A percentile compares a stretch with the other conserved stretches of the same genome.
Conservation (phyloP, 2,329 filamentous ascomycete genomes). For the Fusarium palustre region DNA sequence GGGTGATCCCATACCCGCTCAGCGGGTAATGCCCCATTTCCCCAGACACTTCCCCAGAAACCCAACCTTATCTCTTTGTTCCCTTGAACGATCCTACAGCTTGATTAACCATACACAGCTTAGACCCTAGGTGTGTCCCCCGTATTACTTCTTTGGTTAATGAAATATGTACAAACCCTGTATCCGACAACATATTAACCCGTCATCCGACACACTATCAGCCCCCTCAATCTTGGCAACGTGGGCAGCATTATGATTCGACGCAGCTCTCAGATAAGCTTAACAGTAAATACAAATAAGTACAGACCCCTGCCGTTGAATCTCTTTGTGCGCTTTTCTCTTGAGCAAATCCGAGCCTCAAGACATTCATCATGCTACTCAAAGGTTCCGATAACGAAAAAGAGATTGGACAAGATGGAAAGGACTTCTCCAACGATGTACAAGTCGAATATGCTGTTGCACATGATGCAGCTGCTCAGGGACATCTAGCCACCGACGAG, state of each 20-base stretch:
- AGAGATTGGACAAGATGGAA: background rate
- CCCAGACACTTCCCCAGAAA: conserved; percentile 8
- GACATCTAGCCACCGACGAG: conserved; percentile 22
- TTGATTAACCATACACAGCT: background rate
- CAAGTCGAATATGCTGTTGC: conserved; percentile 1
- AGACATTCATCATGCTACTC: background rate
- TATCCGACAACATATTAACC: conserved; percentile 8
- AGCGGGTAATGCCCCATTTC: background rate
- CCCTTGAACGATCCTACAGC: background rate
- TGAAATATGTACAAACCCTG: conserved; percentile 1
- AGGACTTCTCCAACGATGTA: background rate
- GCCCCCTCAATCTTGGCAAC: conserved; percentile 27
- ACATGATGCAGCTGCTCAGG: conserved; percentile 18
- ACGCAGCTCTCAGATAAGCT: background rate
- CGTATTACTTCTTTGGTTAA: background rate
- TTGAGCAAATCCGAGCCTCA: background rate
- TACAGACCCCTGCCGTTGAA: background rate
- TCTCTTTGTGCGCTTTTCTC: background rate
- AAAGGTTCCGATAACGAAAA: conserved; percentile 18
- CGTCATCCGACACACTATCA: conserved; percentile 15
- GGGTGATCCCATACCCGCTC: conserved; percentile 1
- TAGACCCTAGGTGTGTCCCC: background rate
- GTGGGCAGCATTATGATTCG: background rate
- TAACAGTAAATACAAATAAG: background rate
- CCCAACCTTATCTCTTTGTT: conserved; percentile 1